Conservation (phyloP, 2,329 filamentous ascomycete species). For the Emericellopsis atlantica region DNA sequence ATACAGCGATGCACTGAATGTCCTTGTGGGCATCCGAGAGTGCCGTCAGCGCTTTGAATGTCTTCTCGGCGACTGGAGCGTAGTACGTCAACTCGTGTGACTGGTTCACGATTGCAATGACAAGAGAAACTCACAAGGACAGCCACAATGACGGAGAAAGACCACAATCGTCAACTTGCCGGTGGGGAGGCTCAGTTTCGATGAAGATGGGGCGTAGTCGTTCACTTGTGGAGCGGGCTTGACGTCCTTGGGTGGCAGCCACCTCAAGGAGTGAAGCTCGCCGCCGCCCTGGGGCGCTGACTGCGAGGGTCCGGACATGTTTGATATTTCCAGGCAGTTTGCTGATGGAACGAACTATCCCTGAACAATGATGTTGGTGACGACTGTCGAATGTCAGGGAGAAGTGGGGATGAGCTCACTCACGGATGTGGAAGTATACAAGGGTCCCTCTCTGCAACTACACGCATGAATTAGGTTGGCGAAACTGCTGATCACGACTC, state of each 20-base stretch:
- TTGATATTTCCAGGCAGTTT: no score
- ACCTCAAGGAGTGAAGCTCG: conserved; percentile 27
- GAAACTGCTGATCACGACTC: no score
- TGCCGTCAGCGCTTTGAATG: conserved; percentile 40
- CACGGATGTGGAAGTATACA: background rate
- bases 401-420: no score
- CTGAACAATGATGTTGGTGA: no score
- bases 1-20: conserved; percentile 48
- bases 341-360: no score
- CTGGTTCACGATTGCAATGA: background rate
- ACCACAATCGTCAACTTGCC: conserved; percentile 47
- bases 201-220: conserved; percentile 39
- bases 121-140: conserved; percentile 46
- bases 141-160: conserved; percentile 63
- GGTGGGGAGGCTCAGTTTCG: conserved; percentile 37
- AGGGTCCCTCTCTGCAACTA: background rate
- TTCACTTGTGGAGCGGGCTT: conserved; percentile 37
- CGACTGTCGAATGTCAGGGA: no score
- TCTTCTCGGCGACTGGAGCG: conserved; percentile 52
- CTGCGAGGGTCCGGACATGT: no score
- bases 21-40: conserved; percentile 35
- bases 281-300: conserved; percentile 8
- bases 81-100: background rate
- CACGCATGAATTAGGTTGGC: no score
- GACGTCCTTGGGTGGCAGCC: conserved; percentile 26